Evolutionary conservation across 352 stramenopile species (phyloP), one percentile per base, ranked within the genome.

Genomic region (Pythium guiyangense): DNA sequence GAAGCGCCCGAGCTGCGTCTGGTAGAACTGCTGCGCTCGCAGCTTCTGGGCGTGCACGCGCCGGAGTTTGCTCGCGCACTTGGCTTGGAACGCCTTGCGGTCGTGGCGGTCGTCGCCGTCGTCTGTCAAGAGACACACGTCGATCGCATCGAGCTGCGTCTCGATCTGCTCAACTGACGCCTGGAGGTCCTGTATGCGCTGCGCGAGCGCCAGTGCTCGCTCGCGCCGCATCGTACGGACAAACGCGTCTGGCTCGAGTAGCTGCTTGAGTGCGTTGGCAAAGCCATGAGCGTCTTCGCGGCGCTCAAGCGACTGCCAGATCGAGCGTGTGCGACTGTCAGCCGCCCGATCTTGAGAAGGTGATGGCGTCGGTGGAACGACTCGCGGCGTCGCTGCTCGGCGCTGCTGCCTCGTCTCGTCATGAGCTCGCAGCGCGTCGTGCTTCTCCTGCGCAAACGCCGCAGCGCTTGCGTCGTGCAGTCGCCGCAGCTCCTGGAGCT

Each of bases 1-100:
- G 37, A 39, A 70, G 5, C 55, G 53, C 26, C 70, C n/a, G n/a
- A n/a, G n/a, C n/a, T n/a, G n/a, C n/a, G n/a, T n/a, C n/a, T n/a
- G n/a, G n/a, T n/a, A n/a, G 4, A 57, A 68, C 26, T 63, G 31
- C 29, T 66, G 50, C 4, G 40, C 59, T 6, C 50, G 50, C 0
- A 74, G 34, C 47, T 71, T 50, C 22, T 66, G 43, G 29, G 68
- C 59, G 2, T 70, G 56, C 15, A 45, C 51, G 15, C 63, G 57
- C n/a, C 73, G 70, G 42, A 77, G 59, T 27, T 67, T 71, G 20
- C 44, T 67, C 15, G 63, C 70, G 29, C 72, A 70, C 52, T 77
- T 79, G 4, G 69, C 67, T 54, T 80, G 71, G 15, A 79, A 57
- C 9, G 56, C 42, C 20, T 37, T 37, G 31, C 31, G 31, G 31